phyloP scores from a whole-genome alignment of 2,329 filamentous ascomycete species.

The Eurotiales sp. region DNA sequence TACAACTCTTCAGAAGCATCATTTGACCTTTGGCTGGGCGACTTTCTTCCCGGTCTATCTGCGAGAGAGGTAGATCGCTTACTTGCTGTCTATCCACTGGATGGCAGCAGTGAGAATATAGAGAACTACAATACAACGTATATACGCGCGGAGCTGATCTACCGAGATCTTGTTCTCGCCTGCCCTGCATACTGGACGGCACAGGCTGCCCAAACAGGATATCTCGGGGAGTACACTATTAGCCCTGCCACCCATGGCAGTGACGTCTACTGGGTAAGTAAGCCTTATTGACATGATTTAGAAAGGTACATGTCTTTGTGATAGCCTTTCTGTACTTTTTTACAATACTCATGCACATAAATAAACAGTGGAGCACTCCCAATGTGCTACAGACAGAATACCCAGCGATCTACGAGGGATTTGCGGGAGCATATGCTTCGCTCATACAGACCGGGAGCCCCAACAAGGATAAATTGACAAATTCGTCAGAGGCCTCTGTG shows the following conservation, averaged over 20 bases:
- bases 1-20: constrained; percentile 51
- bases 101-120: constrained; percentile 48
- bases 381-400: constrained; percentile 52
- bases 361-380: constrained; percentile 54
- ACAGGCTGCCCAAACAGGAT: constrained; percentile 45
- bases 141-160: constrained; percentile 54
- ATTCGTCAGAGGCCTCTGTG: constrained; percentile 26
- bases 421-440: constrained; percentile 56
- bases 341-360: neutral
- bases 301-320: too few relatives aligned
- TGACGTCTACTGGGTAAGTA: constrained; percentile 54
- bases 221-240: constrained; percentile 59
- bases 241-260: constrained; percentile 56
- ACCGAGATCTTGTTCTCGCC: constrained; percentile 56
- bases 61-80: constrained; percentile 37
- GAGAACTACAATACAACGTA: constrained; percentile 49
- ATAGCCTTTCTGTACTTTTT: neutral
- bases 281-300: too few relatives aligned
- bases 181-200: constrained; percentile 60
- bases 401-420: constrained; percentile 54
- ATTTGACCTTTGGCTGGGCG: constrained; percentile 52
- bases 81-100: constrained; percentile 46
- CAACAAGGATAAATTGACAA: constrained; percentile 55
- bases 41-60: constrained; percentile 51
- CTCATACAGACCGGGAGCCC: constrained; percentile 60